Conservation (phyloP, 805 yeast genomes). For the Metschnikowia baotianmanensis region DNA sequence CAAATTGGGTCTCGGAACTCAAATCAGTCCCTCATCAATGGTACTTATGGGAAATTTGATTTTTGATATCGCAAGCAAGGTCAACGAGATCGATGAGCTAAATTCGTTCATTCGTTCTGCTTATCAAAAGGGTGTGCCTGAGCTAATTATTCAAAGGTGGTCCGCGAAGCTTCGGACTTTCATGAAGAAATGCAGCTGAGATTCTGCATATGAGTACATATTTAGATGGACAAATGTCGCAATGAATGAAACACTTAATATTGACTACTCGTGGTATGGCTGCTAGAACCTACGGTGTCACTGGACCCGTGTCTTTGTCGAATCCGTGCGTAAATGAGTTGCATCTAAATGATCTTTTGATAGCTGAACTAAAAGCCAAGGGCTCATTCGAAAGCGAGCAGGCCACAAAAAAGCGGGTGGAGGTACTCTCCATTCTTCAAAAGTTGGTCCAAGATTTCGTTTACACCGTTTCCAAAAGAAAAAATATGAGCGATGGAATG, state of each 20-base stretch:
- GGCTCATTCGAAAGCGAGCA: constrained; percentile 88
- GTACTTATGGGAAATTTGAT: constrained; percentile 15
- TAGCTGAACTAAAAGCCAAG: constrained; percentile 73
- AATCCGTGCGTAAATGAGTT: constrained; percentile 84
- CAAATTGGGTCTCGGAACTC: constrained; percentile 21
- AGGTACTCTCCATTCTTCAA: constrained; percentile 71
- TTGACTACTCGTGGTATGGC: neutral
- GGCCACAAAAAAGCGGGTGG: constrained; percentile 78
- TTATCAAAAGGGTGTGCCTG: constrained; percentile 10
- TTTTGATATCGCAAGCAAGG: constrained; percentile 12
- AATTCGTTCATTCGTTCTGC: constrained; percentile 13
- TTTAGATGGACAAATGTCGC: neutral
- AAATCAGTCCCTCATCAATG: constrained; percentile 11
- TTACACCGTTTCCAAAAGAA: constrained; percentile 69
- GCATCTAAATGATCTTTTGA: constrained; percentile 67
- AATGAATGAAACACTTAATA: neutral
- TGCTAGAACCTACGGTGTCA: constrained; percentile 2
- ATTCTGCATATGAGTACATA: neutral
- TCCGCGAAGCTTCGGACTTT: constrained; percentile 1
- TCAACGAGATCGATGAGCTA: constrained; percentile 15
- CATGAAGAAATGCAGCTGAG: neutral
- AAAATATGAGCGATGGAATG: constrained; percentile 97
- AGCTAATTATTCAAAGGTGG: constrained; percentile 6
- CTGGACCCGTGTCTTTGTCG: constrained; percentile 71
- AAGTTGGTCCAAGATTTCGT: constrained; percentile 79